Evolutionary conservation across 441 rosid species (phyloP), one percentile per base, ranked within the genome.

Genomic region (Francoa sonchifolia): DNA sequence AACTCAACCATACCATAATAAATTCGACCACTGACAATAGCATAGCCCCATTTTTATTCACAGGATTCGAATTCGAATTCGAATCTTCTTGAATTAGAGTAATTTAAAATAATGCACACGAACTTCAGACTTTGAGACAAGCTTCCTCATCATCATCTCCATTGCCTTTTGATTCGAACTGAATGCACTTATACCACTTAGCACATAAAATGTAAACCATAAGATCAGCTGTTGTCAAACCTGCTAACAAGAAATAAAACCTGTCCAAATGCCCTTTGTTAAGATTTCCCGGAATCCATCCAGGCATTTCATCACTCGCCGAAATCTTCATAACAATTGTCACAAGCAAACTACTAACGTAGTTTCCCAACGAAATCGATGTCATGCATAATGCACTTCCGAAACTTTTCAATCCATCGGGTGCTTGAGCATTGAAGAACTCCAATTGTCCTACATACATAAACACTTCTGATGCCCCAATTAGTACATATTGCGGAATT

Each of bases 351-450:
- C 90, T 81, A 8, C 99, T 92, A 13, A 87, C 96, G 12, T 80
- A 92, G 80, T 92, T 92, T 18, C 99, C 99, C 15, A 92, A 64
- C 0, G 95, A 92, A 56, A 92, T 92, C 0, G 99, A 92, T 48
- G 90, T 77, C 99, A 92, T 92, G 58, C 99, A 81, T 1, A 92
- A 73, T 9, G 99, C 94, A n/a, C 97, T 87, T 12, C 95, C 99
- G 0, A 87, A 87, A 72, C 99, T 92, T 69, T 87, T 92, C 33
- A 92, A 54, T n/a, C 97, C 86, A 2, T 83, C 88, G 1, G 97
- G 99, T 9, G 99, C 50, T 37, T 92, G 99, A 0, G 88, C 86
- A 39, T 92, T 92, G 71, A 92, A 92, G 76, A 92, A 92, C 54
- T 92, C 99, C 9, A 92, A 73, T 54, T 92, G 97, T 9, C 97